Evolutionary conservation across 148 eudicot genomes (phyloP).

Genomic region (Dianthus caryophyllus): DNA sequence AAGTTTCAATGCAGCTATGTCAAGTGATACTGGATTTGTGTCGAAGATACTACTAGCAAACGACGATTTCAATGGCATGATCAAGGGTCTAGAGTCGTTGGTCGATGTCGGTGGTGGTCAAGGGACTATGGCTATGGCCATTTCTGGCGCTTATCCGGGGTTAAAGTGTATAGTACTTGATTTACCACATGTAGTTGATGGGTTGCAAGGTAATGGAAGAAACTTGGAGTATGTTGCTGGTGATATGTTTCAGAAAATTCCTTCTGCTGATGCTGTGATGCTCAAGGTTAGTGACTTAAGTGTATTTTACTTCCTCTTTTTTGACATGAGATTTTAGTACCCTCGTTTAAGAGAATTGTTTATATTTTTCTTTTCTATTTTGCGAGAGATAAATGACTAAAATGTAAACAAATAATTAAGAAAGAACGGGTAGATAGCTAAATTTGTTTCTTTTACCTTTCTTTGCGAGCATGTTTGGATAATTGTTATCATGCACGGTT

Average conservation of each 20-base stretch:
- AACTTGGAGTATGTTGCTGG: conserved; percentile 34
- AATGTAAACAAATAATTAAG: too few species aligned
- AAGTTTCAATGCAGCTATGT: conserved; percentile 27
- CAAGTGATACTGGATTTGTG: conserved; percentile 26
- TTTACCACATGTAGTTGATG: conserved; percentile 32
- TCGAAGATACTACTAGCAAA: conserved; percentile 3
- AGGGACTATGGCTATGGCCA: conserved; percentile 29
- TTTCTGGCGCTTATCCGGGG: conserved; percentile 29
- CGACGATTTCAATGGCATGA: conserved; percentile 18
- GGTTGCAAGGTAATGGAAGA: conserved; percentile 11
- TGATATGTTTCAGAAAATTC: conserved; percentile 38
- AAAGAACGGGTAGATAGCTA: too few species aligned
- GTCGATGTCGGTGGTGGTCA: conserved; percentile 43
- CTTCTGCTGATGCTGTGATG: conserved; percentile 28
- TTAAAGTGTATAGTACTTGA: conserved; percentile 31
- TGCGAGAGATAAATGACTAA: too few species aligned
- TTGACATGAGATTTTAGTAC: too few species aligned
- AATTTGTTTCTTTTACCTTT: too few species aligned
- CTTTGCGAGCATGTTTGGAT: too few species aligned
- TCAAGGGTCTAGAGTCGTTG: conserved; percentile 28
- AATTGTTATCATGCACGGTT: too few species aligned
- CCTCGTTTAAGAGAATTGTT: too few species aligned
- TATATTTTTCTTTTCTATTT: too few species aligned
- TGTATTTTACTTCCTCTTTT: background rate
- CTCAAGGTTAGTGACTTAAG: conserved; percentile 27